A percentile compares a stretch with the other conserved stretches of the same genome.
phyloP scores from a whole-genome alignment of 495 filamentous ascomycete species.

The Annulohypoxylon bovei region DNA sequence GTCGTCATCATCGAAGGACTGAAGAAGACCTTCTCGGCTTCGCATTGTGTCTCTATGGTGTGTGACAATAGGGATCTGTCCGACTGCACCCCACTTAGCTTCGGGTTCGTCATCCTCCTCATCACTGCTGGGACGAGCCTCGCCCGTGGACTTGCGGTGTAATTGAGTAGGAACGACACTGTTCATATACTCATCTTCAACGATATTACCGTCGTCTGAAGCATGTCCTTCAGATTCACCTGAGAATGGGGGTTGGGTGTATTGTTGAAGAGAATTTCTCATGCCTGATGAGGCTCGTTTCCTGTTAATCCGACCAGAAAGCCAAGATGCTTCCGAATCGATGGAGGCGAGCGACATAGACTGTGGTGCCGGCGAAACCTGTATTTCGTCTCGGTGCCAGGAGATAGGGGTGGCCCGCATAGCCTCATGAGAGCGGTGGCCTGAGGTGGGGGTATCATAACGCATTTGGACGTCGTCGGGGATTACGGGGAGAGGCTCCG shows the following conservation, averaged over 20 bases:
- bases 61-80: constrained; percentile 53
- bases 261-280: constrained; percentile 45
- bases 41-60: constrained; percentile 51
- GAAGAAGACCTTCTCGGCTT: constrained; percentile 72
- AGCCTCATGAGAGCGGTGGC: constrained; percentile 51
- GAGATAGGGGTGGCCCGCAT: constrained; percentile 57
- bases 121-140: constrained; percentile 59
- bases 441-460: constrained; percentile 60
- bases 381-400: constrained; percentile 54
- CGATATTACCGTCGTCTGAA: constrained; percentile 66
- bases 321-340: constrained; percentile 92
- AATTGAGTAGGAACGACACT: constrained; percentile 61
- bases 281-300: constrained; percentile 56
- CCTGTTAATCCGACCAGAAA: constrained; percentile 69
- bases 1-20: constrained; percentile 52
- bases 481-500: constrained; percentile 47
- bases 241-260: constrained; percentile 47
- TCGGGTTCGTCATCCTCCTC: constrained; percentile 49
- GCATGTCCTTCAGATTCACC: constrained; percentile 51
- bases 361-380: constrained; percentile 56
- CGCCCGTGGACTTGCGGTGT: constrained; percentile 55
- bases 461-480: constrained; percentile 47
- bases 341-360: constrained; percentile 80
- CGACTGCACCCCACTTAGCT: constrained; percentile 58
- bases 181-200: constrained; percentile 72